Percentiles rank a stretch among this genome's conserved stretches.
phyloP scores from a whole-genome alignment of 768 basidiomycete genomes.

The Clitopilus passeckerianus region DNA sequence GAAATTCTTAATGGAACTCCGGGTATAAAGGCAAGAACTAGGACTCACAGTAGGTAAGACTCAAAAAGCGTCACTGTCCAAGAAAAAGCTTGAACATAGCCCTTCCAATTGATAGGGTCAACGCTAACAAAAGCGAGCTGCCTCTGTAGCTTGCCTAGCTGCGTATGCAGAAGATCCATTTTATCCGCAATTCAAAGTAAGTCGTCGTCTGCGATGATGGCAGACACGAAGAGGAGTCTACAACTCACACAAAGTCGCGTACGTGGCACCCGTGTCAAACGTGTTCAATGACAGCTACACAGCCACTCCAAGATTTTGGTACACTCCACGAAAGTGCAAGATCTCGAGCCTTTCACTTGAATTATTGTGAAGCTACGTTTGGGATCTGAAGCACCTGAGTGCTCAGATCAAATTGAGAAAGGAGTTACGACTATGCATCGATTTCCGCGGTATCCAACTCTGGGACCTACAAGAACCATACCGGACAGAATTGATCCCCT shows the following conservation, averaged over 20 bases:
- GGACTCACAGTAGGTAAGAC: slow-evolving; percentile 75
- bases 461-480: too few relatives aligned
- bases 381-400: too few relatives aligned
- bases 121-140: slow-evolving; percentile 68
- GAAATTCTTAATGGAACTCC: slow-evolving; percentile 1
- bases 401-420: too few relatives aligned
- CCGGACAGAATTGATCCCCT: too few relatives aligned
- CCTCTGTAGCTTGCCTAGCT: slow-evolving; percentile 51
- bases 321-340: too few relatives aligned
- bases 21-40: slow-evolving; percentile 1
- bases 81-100: slow-evolving; percentile 73
- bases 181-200: neutral
- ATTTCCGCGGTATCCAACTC: too few relatives aligned
- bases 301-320: neutral
- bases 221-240: neutral
- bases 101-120: slow-evolving; percentile 76
- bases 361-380: too few relatives aligned
- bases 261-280: neutral
- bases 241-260: neutral
- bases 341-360: too few relatives aligned
- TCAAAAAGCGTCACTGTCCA: slow-evolving; percentile 83
- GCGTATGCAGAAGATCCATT: slow-evolving; percentile 62
- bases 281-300: neutral
- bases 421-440: too few relatives aligned
- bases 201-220: neutral